Base-by-base conservation (phyloP, 2,329 filamentous ascomycete genomes). In the Fusarium papillatum region DNA sequence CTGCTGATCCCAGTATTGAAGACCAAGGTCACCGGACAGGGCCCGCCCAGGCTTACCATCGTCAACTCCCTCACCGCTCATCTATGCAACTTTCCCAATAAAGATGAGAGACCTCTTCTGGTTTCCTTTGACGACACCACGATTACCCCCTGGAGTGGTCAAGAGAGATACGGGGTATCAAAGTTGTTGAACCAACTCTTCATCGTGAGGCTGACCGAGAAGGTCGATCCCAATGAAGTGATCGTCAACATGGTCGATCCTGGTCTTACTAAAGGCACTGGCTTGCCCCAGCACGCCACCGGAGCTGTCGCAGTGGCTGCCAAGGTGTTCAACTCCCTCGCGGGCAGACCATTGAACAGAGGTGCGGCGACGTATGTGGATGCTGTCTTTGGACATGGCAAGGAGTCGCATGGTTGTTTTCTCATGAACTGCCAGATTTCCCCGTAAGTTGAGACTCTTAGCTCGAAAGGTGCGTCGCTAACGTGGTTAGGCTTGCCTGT, bases 381-480 rank as follows among this genome's bases (percentile, higher is more conserved):
- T 76, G 88, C 88, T 0, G 81, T 80, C 0, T 81, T 86, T 1
- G 80, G 82, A 0, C 84, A 89, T 65, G 88, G 88, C 0, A 83
- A 83, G 53, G 87, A 89, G 76, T 87, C 86, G 0, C 89, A 91
- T 75, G 88, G 88, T 0, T 87, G 85, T 55, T 89, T 87, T 70
- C 48, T 90, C 1, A 87, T 86, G 83, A 85, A 86, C 60, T 89
- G 87, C 83, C 79, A 85, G 1, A 67, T 79, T 63, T 69, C 77
- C 0, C 77, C 76, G 77, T 79, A 50, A 69, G 77, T 70, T 1
- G 8, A 10, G n/a, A 11, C 6, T 11, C 1, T 39, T 2, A 19
- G 13, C 7, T 5, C 3, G 6, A 0, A 10, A 5, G 8, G 3
- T 14, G 3, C 7, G 8, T 14, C 5, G 11, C 24, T 69, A 46